Base-by-base conservation (phyloP, 1,284 basidiomycete species). In the Pholiota adiposa region DNA sequence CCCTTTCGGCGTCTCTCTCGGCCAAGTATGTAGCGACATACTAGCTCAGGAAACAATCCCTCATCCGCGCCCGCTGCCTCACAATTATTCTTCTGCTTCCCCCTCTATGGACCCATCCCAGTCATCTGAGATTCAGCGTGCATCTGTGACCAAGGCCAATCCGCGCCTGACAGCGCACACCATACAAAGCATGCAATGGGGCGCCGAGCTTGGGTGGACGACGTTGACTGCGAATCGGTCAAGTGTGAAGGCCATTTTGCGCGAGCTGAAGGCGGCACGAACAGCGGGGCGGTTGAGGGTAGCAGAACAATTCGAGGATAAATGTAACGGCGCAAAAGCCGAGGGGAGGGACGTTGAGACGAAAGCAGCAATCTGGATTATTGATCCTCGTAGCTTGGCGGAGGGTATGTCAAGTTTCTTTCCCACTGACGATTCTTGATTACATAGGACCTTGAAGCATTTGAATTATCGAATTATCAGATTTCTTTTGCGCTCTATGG, bases 211-310 rank as follows among this genome's bases (percentile, higher is more conserved):
- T 31, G 87, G 89, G 1, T 89, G 91, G 88, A 94, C 93, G 58
- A 94, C 90, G 19, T 94, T 81, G 50, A 92, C 90, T 4, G 90
- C 91, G 18, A 94, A 94, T 64, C 83, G 85, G 65, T 83, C 88
- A 33, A 92, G 92, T 63, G 85, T 93, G 29, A 87, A 84, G 69
- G 86, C 88, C n/a, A 79, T 94, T 36, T 69, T 92, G 63, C 79
- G 82, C 61, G 87, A 87, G 68, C 80, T 87, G 67, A 79, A 68
- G 62, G 58, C 67, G 80, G 70, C 71, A 12, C 67, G 71, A 38
- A 58, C 71, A 36, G 65, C 73, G 29, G 75, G 77, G 4, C 69
- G 72, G 31, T 52, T 71, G 21, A 23, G 44, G 14, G 44, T 46
- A 4, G 1, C 8, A 7, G 36, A 16, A 14, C 44, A 27, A 18